Percentiles rank a stretch among this genome's conserved stretches.
phyloP scores from a whole-genome alignment of 169 alveolate genomes.

The Cystoisospora suis region DNA sequence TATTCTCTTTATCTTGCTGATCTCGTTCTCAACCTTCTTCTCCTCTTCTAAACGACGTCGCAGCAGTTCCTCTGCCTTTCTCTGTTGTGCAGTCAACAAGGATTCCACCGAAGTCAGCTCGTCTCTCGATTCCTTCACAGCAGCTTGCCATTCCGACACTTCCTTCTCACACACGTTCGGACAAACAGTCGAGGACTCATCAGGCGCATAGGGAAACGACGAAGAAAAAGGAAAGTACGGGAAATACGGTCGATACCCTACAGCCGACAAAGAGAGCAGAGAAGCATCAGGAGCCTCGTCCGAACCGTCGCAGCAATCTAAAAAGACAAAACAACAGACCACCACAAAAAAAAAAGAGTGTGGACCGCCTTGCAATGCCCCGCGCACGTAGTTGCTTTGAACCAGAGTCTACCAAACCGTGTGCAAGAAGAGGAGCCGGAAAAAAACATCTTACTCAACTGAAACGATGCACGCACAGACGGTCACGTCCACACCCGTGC shows the following conservation, averaged over 20 bases:
- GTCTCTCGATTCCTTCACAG: not conserved
- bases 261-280: not conserved
- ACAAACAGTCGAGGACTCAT: not conserved
- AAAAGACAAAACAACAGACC: not conserved
- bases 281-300: conserved; percentile 1
- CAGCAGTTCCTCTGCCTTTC: not conserved
- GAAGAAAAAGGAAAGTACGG: not conserved
- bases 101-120: not conserved
- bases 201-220: not conserved
- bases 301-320: conserved; percentile 20
- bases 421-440: too few species aligned
- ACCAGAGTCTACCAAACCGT: too few species aligned
- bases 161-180: conserved; percentile 5
- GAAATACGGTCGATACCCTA: not conserved
- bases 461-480: too few species aligned
- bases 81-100: not conserved
- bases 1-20: not conserved
- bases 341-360: not conserved
- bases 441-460: too few species aligned
- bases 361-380: too few species aligned
- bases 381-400: too few species aligned
- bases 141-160: not conserved
- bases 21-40: not conserved
- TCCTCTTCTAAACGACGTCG: not conserved
- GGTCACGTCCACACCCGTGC: too few species aligned